Base-by-base conservation (phyloP, 2,329 filamentous ascomycete genomes). In the Capronia coronata region DNA sequence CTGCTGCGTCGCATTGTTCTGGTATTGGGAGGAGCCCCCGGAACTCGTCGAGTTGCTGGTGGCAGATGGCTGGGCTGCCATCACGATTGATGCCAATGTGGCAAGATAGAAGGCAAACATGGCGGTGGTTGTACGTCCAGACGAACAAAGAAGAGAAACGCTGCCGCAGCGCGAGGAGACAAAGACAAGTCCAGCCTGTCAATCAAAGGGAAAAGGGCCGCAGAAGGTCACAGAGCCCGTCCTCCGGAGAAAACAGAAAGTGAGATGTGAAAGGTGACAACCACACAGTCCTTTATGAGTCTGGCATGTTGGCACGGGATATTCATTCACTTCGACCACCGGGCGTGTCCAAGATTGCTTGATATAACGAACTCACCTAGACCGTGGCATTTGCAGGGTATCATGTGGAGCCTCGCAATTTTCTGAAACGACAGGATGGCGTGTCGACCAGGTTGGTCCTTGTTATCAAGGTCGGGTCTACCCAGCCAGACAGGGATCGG, bases 1-100 rank as follows among this genome's bases (percentile, higher is more conserved):
- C 7, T 22, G n/a, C 43, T 56, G 40, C 8, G 61, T 52, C 1
- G 44, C 43, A 7, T 35, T 44, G 5, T 65, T 63, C 16, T 64
- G 59, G 16, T 55, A 39, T 9, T 22, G 35, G 2, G 47, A 43
- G 16, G 14, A 29, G 37, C 43, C 40, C 16, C 16, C 23, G 10
- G 46, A 41, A 41, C 19, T 30, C 14, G 48, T 48, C 27, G 48
- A 51, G 40, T 47, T 54, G 21, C 30, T 22, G 11, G 34, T 14
- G 10, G 40, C 18, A 35, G 45, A 25, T 23, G 42, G 37, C 30
- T 37, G 41, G 14, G 45, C 42, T 25, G 41, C 35, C n/a, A 22
- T 29, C n/a, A 22, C 44, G 13, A 41, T 34, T 10, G 38, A 30
- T 35, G 45, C 41, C 37, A 51, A 34, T 2, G 30, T 30, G 16